Conservation (phyloP, 495 filamentous ascomycete genomes). For the Hyaloscypha variabilis region DNA sequence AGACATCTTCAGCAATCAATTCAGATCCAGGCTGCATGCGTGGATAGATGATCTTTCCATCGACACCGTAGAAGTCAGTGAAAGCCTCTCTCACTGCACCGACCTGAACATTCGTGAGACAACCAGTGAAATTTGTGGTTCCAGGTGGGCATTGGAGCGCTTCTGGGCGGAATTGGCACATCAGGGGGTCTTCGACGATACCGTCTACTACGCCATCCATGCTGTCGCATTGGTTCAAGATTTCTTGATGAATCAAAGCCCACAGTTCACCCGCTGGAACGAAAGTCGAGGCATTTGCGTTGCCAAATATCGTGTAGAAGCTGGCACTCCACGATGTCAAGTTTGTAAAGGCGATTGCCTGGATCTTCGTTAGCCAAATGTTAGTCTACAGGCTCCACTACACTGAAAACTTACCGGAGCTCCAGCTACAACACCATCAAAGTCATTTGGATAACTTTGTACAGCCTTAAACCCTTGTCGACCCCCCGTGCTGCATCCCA, state of each 20-base stretch:
- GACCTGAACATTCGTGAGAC: conserved; percentile 51
- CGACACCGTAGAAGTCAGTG: conserved; percentile 45
- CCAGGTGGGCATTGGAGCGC: conserved; percentile 50
- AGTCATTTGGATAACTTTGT: conserved; percentile 54
- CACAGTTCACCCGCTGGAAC: conserved; percentile 56
- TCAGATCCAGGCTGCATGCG: conserved; percentile 43
- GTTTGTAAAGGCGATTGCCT: conserved; percentile 52
- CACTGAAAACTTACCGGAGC: too few relatives aligned
- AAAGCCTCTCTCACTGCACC: conserved; percentile 52
- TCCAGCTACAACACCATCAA: conserved; percentile 69
- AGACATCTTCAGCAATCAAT: conserved; percentile 25
- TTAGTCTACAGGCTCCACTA: too few relatives aligned
- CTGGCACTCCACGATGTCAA: conserved; percentile 42
- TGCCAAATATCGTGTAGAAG: conserved; percentile 52
- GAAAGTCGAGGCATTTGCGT: conserved; percentile 49
- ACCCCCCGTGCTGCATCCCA: conserved; percentile 61
- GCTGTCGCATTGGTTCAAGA: conserved; percentile 64
- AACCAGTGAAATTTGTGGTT: conserved; percentile 40
- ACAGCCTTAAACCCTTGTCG: conserved; percentile 57
- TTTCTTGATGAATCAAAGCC: conserved; percentile 57
- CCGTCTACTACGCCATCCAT: conserved; percentile 67
- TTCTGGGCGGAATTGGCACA: conserved; percentile 58
- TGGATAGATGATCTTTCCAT: conserved; percentile 56
- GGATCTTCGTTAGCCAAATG: too few relatives aligned
- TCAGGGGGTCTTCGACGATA: conserved; percentile 62